Evolutionary conservation across 2,329 filamentous ascomycete species (phyloP), one percentile per base, ranked within the genome.

Genomic region (Teratosphaeria pseudoeucalypti): DNA sequence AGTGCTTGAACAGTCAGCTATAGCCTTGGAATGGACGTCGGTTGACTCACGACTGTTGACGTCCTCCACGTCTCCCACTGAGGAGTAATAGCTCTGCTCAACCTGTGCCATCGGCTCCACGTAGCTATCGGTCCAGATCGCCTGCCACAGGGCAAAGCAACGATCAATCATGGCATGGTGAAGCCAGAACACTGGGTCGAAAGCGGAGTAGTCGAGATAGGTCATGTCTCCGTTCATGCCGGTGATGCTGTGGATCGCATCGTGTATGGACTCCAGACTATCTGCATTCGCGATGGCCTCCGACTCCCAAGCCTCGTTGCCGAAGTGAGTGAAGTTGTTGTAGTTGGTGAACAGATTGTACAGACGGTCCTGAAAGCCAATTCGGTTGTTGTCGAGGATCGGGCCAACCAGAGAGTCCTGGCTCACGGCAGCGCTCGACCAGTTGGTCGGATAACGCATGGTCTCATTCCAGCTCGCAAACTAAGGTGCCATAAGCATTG

Each of bases 121-220:
- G 75, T 85, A 92, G 32, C 81, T 81, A 23, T 83, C 76, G 0
- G 87, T 87, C 63, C 94, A 82, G 14, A 94, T 72, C 0, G 80
- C 77, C 74, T 94, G 88, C 88, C 88, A 94, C 62, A 95, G 81
- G 34, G 88, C 83, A 63, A 90, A 83, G 32, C 89, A 73, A 2
- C 90, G 83, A 68, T 95, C 90, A 7, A 90, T 81, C 72, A 88
- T 91, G 63, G 65, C 63, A 67, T 92, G 89, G 67, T 92, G 88
- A 9, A 92, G 74, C 74, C 87, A 89, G 73, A 92, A 92, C 12
- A 89, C 76, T 0, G 89, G 89, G 68, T 95, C 90, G 69, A 90
- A 95, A 0, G 87, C 82, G 1, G 89, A 88, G 65, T 87, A 87
- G 19, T 85, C 83, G 34, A 85, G 83, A 71, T 83, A 87, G 52